Evolutionary conservation across 257 asterid species (phyloP), one percentile per base, ranked within the genome.

Genomic region (Fraxinus excelsior): DNA sequence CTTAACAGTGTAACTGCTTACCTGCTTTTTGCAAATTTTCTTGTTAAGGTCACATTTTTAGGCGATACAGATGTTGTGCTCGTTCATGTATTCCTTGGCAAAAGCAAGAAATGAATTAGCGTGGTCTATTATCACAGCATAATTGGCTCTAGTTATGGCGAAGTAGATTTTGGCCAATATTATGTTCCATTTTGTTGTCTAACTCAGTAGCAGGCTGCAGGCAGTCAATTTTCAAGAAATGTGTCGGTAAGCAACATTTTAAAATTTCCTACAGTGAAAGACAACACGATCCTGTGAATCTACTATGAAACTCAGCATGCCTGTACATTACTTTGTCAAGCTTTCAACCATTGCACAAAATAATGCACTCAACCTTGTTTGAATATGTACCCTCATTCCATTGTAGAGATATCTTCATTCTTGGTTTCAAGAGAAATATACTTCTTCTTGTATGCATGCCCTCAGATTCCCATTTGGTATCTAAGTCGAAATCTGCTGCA

Each of bases 121-220:
- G n/a, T 78, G 88, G 94, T 66, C 56, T 87, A 80, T 91, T 40
- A 56, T 74, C 58, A 29, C 76, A 38, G 78, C 69, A 32, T 78
- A 85, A 19, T 72, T 88, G 25, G 90, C 85, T 58, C 78, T 85
- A 62, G 51, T 71, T 38, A 10, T 78, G 40, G 78, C 72, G 85
- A 70, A 67, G 40, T 74, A 76, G 34, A 60, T 60, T 8, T 25
- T 60, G 31, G 34, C 31, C 10, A 10, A 18, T 19, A 60, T 10
- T 21, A 21, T 10, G 18, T 58, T 12, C 34, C 32, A 9, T 60
- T 60, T 60, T 8, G 2, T 19, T 2, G 23, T n/a, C 64, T 2
- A 3, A 10, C 46, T 10, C 46, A 0, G 46, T 40, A 40, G 2
- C 46, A 40, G 7, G 46, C 46, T 10, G 2, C 46, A 40, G 7